phyloP scores from a whole-genome alignment of 2,329 filamentous ascomycete genomes.

The Pseudopithomyces chartarum region DNA sequence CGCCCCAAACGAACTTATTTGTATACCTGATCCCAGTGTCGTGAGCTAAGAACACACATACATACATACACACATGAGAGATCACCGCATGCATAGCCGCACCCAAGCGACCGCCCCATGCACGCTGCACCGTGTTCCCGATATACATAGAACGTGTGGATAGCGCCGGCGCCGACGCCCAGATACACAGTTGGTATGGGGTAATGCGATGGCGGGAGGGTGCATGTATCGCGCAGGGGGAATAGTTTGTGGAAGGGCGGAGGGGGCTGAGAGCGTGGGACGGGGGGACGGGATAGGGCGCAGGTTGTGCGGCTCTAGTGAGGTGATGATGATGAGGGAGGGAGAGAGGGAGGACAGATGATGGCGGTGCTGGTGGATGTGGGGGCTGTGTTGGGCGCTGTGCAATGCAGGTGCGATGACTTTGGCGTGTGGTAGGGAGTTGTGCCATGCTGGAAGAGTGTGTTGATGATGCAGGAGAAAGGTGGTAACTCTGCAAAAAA shows the following conservation, averaged over 20 bases:
- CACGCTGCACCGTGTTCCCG: background rate
- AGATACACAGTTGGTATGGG: background rate
- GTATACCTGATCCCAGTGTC: too few species aligned
- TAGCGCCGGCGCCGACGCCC: too few species aligned
- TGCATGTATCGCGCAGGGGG: background rate
- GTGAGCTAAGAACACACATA: too few species aligned
- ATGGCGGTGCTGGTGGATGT: background rate
- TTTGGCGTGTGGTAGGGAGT: background rate
- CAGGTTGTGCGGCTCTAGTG: background rate
- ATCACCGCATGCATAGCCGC: too few species aligned
- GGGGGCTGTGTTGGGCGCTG: too few species aligned
- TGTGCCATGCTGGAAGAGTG: too few species aligned
- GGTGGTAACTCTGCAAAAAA: too few species aligned
- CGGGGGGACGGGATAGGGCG: background rate
- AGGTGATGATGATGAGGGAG: background rate
- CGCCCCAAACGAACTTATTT: too few species aligned
- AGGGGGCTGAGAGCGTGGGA: constrained; percentile 4
- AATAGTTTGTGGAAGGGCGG: background rate
- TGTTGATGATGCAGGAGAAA: too few species aligned
- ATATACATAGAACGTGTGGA: too few species aligned
- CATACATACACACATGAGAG: too few species aligned
- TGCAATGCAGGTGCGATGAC: background rate
- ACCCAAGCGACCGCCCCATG: too few species aligned
- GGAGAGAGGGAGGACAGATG: background rate
- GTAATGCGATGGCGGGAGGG: background rate